Evolutionary conservation across 1,284 basidiomycete species (phyloP).

Genomic region (Waitea zeae): DNA sequence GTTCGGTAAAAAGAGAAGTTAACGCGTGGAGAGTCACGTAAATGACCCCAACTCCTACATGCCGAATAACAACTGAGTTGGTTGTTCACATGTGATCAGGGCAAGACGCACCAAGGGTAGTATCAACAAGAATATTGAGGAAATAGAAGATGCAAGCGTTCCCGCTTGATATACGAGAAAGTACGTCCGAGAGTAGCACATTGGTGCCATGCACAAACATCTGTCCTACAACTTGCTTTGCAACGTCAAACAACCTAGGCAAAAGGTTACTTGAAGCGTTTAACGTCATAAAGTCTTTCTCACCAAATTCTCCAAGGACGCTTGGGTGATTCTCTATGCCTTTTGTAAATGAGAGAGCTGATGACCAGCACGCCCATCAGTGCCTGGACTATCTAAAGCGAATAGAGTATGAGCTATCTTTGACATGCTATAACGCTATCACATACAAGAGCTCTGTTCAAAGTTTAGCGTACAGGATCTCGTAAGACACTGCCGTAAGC

Average conservation of each 20-base stretch:
- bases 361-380: slow-evolving; percentile 84
- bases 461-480: slow-evolving; percentile 9
- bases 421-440: too few species aligned
- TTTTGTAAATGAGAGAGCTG: slow-evolving; percentile 72
- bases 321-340: slow-evolving; percentile 72
- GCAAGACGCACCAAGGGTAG: slow-evolving; percentile 59
- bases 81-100: background rate
- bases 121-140: slow-evolving; percentile 88
- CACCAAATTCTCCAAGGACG: slow-evolving; percentile 90
- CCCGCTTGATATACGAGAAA: slow-evolving; percentile 16
- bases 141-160: slow-evolving; percentile 91
- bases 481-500: slow-evolving; percentile 7
- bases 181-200: slow-evolving; percentile 45
- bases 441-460: too few species aligned
- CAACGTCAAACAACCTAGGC: slow-evolving; percentile 69
- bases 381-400: slow-evolving; percentile 52
- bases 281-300: slow-evolving; percentile 10
- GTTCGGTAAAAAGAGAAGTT: slow-evolving; percentile 52
- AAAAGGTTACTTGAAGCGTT: background rate
- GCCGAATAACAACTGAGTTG: background rate
- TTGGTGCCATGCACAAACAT: slow-evolving; percentile 82
- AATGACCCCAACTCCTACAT: slow-evolving; percentile 67
- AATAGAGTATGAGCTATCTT: slow-evolving; percentile 1
- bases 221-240: slow-evolving; percentile 86
- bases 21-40: slow-evolving; percentile 62